Conservation (phyloP, 169 alveolate genomes). For the Plasmodium adleri region DNA sequence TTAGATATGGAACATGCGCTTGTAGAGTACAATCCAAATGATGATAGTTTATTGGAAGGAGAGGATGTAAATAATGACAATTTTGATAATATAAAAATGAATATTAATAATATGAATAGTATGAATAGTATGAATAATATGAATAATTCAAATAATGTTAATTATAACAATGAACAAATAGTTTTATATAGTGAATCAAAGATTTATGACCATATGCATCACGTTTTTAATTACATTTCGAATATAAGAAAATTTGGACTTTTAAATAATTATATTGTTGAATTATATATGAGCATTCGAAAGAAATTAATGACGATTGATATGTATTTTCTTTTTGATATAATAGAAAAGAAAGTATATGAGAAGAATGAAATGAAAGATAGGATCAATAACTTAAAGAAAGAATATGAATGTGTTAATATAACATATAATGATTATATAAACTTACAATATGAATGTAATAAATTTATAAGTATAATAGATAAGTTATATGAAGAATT, state of each 20-base stretch:
- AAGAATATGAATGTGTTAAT: constrained; percentile 55
- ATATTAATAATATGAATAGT: neutral
- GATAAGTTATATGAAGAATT: constrained; percentile 46
- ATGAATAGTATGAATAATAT: neutral
- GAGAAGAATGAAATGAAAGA: constrained; percentile 7
- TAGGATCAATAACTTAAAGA: constrained; percentile 2
- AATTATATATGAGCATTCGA: constrained; percentile 20
- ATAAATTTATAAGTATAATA: constrained; percentile 18
- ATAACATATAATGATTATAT: constrained; percentile 44
- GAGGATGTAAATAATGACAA: too few relatives aligned
- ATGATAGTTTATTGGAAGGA: neutral
- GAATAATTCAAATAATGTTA: neutral
- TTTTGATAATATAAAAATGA: too few relatives aligned
- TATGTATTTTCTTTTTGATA: constrained; percentile 9
- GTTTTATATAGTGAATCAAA: constrained; percentile 20
- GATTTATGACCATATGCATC: constrained; percentile 37
- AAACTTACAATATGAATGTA: constrained; percentile 45
- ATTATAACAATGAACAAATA: neutral
- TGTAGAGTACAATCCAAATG: too few relatives aligned
- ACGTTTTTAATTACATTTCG: constrained; percentile 14
- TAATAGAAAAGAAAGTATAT: constrained; percentile 7
- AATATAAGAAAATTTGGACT: constrained; percentile 34
- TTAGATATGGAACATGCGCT: too few relatives aligned
- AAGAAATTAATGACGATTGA: constrained; percentile 6
- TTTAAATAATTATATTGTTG: constrained; percentile 18